Base-by-base conservation (phyloP, 2,329 filamentous ascomycete species). In the Xylariaceae sp. region DNA sequence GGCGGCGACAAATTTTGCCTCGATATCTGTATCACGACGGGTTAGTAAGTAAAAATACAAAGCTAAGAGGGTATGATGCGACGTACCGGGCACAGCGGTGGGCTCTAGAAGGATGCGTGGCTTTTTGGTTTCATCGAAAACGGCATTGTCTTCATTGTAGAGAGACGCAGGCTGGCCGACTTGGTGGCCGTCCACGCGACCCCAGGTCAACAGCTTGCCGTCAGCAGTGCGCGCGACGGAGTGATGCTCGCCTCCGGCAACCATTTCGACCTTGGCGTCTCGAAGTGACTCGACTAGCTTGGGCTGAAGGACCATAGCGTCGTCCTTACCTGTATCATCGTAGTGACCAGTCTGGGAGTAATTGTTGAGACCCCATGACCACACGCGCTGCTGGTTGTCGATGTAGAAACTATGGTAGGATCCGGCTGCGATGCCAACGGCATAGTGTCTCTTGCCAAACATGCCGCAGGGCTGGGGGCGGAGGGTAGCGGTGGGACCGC, bases 101-200 rank as follows among this genome's bases (percentile, higher is more conserved):
- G 89, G 89, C 35, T 78, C 70, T 14, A 79, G 75, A n/a, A 94
- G 72, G 60, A 91, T 90, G 51, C 87, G 82, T n/a, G 86, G 79
- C 56, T 79, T 78, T 46, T 75, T 77, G 54, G 78, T 74, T 52
- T 83, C 79, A 62, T 90, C 86, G 55, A 77, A 80, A 58, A 87
- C 77, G 47, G 86, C 67, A 39, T 81, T 75, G 3, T 83, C 78
- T 32, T 80, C 72, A 14, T 74, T 75, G 44, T 86, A 72, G 30
- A 78, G 71, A 6, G 74, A 67, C 19, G 80, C 64, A 19, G 83
- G 78, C 19, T 87, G 67, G 45, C 85, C 85, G 31, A 75, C 69
- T 60, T 81, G 76, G 54, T 74, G 64, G 12, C 68, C 71, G 51
- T 77, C 74, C 11, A 74, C 65, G 38, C 74, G 70, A 43, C 75